Conservation (phyloP, 2,329 filamentous ascomycete genomes). For the Incumbomyces lentus region DNA sequence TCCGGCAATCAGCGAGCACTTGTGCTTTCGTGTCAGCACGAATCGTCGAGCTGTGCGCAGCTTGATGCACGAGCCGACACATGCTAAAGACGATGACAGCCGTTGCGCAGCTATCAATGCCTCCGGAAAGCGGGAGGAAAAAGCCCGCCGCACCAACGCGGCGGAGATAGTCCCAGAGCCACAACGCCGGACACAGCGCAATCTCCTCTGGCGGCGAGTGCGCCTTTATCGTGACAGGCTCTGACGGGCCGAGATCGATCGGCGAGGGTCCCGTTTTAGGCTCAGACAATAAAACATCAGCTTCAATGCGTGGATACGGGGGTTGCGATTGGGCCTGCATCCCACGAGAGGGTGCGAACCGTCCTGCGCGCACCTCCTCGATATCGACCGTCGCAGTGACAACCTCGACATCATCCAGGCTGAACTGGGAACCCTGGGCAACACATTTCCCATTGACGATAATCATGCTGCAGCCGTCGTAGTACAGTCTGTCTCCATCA, state of each 20-base stretch:
- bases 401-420: slow-evolving; percentile 48
- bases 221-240: slow-evolving; percentile 39
- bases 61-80: slow-evolving; percentile 46
- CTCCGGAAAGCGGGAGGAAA: slow-evolving; percentile 31
- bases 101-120: slow-evolving; percentile 30
- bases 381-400: slow-evolving; percentile 56
- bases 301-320: slow-evolving; percentile 38
- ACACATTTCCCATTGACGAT: slow-evolving; percentile 21
- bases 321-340: slow-evolving; percentile 28
- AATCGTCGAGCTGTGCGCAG: slow-evolving; percentile 40
- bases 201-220: slow-evolving; percentile 59
- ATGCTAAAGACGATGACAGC: slow-evolving; percentile 31
- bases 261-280: slow-evolving; percentile 34
- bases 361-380: slow-evolving; percentile 56
- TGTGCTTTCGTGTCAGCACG: slow-evolving; percentile 22
- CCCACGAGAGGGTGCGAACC: slow-evolving; percentile 31
- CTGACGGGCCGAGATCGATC: slow-evolving; percentile 32
- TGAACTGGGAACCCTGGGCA: slow-evolving; percentile 23
- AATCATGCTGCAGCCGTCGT: slow-evolving; percentile 19
- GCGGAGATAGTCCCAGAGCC: slow-evolving; percentile 40
- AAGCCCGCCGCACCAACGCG: slow-evolving; percentile 28
- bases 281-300: slow-evolving; percentile 28
- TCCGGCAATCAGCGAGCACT: slow-evolving; percentile 44
- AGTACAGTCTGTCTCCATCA: slow-evolving; percentile 51
- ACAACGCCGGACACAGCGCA: slow-evolving; percentile 53